These are phyloP conservation scores for Chrysanthemum seticuspe DNA, from an alignment of 129 eudicot genomes.

Conservation along the genomic window DNA sequence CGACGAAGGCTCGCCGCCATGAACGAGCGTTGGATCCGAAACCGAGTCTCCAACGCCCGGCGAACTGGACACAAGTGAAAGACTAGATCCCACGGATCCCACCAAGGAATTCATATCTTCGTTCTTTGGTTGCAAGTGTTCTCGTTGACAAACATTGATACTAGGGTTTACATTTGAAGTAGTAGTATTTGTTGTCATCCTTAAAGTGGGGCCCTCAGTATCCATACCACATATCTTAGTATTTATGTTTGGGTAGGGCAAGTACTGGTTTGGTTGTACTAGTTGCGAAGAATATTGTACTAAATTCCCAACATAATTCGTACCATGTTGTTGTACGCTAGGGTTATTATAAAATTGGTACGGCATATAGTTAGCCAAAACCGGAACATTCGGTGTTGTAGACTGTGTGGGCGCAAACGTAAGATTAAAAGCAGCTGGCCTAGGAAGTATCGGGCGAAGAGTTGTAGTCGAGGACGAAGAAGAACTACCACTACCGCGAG, in stretches of 20 bases:
- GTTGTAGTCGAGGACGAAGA: constrained; percentile 45
- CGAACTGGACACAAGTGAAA: constrained; percentile 27
- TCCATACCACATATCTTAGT: constrained; percentile 12
- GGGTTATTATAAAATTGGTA: constrained; percentile 43
- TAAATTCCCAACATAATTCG: constrained; percentile 20
- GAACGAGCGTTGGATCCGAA: constrained; percentile 45
- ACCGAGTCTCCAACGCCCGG: constrained; percentile 30
- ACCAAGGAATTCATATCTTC: constrained; percentile 48
- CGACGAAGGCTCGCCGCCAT: constrained; percentile 30
- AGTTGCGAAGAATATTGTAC: constrained; percentile 35
- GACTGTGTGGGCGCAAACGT: constrained; percentile 32
- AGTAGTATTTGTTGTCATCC: constrained; percentile 23
- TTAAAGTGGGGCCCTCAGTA: constrained; percentile 32
- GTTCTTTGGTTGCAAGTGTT: constrained; percentile 21
- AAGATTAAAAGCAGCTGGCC: constrained; percentile 52
- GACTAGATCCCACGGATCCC: constrained; percentile 48
- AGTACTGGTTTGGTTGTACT: constrained; percentile 27
- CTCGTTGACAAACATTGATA: constrained; percentile 22
- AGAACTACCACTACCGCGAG: constrained; percentile 26
- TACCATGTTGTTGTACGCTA: constrained; percentile 39
- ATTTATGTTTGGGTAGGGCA: constrained; percentile 11
- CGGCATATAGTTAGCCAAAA: constrained; percentile 27
- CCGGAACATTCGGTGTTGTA: constrained; percentile 16
- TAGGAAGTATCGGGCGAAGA: constrained; percentile 71
- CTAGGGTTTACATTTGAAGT: constrained; percentile 30